These are phyloP conservation scores for Myxozyma nipponensis DNA, from an alignment of 805 yeast genomes.

Conservation along the genomic window DNA sequence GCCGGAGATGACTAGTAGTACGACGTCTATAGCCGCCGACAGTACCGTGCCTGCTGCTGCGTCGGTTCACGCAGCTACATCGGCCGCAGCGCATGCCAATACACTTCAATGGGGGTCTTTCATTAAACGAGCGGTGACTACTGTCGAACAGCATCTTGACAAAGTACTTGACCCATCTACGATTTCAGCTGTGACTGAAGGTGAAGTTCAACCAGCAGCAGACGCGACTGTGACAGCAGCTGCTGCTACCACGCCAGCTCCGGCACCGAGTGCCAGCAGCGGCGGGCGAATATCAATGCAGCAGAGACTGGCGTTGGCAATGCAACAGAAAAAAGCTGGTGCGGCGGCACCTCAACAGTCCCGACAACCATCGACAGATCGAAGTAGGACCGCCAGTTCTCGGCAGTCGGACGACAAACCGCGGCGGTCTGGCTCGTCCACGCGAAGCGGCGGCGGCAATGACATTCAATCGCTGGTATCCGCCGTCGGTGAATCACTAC, in stretches of 20 bases:
- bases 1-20: no score
- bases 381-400: no score
- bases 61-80: neutral
- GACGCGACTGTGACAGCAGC: slow-evolving; percentile 3
- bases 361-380: no score
- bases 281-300: slow-evolving; percentile 60
- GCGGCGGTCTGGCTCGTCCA: no score
- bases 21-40: neutral
- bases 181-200: slow-evolving; percentile 1
- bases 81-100: neutral
- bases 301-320: slow-evolving; percentile 62
- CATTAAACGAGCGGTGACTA: slow-evolving; percentile 42
- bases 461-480: neutral
- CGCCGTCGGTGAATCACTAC: neutral
- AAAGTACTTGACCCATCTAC: slow-evolving; percentile 35
- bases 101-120: slow-evolving; percentile 33
- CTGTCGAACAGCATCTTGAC: slow-evolving; percentile 42
- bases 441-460: neutral
- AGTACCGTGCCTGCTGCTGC: neutral
- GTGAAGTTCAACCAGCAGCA: slow-evolving; percentile 1
- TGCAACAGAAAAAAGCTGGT: slow-evolving; percentile 20
- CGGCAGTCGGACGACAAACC: no score
- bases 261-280: neutral
- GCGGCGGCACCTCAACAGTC: no score
- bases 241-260: neutral